These are phyloP conservation scores for Podospora comata DNA, from an alignment of 495 filamentous ascomycete genomes.

Conservation along the genomic window DNA sequence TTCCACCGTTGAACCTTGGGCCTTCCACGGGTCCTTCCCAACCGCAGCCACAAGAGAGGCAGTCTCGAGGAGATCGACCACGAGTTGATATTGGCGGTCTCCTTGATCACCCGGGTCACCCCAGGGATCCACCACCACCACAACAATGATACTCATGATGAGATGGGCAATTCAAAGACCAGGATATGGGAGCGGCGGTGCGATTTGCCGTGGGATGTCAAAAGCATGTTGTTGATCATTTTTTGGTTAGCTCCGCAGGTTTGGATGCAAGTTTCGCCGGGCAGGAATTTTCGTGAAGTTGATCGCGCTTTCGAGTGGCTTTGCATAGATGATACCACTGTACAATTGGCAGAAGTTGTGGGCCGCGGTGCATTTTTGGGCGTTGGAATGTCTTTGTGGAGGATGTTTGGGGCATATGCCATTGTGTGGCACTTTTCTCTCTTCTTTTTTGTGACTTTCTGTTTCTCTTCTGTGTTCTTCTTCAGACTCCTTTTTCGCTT, in stretches of 20 bases:
- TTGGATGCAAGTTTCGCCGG: neutral
- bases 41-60: slow-evolving; percentile 5
- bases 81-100: slow-evolving; percentile 56
- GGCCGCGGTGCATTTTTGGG: slow-evolving; percentile 13
- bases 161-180: neutral
- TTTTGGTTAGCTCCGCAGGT: neutral
- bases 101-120: slow-evolving; percentile 44
- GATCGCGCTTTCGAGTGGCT: slow-evolving; percentile 2
- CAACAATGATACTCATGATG: neutral
- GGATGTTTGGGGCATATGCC: slow-evolving; percentile 4
- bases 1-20: slow-evolving; percentile 49
- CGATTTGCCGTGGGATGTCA: neutral
- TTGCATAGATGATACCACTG: slow-evolving; percentile 26
- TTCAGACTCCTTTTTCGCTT: slow-evolving; percentile 1
- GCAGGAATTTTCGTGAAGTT: neutral
- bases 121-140: slow-evolving; percentile 19
- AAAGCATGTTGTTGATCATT: neutral
- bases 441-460: slow-evolving; percentile 5
- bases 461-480: neutral
- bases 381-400: neutral
- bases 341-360: slow-evolving; percentile 12
- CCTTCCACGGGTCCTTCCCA: slow-evolving; percentile 35
- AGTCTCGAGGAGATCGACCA: slow-evolving; percentile 44
- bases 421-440: slow-evolving; percentile 15
- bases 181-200: neutral